Conservation (phyloP, 2,329 filamentous ascomycete genomes). For the Aspergillus oerlinghausenensis region DNA sequence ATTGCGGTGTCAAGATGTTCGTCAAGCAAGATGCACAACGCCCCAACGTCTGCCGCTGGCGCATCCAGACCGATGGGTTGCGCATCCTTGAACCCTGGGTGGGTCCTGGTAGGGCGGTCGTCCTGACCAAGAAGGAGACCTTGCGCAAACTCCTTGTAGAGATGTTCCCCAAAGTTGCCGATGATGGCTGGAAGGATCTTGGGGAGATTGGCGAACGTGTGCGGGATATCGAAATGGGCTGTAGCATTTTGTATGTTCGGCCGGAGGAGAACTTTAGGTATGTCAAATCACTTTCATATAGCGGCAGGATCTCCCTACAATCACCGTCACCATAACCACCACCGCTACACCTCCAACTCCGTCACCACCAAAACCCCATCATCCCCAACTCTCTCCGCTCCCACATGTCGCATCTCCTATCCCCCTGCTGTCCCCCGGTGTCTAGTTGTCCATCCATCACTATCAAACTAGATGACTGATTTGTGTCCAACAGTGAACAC, state of each 20-base stretch:
- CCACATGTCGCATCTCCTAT: slow-evolving; percentile 4
- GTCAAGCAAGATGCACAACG: slow-evolving; percentile 94
- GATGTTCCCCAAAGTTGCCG: slow-evolving; percentile 89
- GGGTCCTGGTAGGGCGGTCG: slow-evolving; percentile 69
- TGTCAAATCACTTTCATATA: slow-evolving; percentile 9
- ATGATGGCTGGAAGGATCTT: slow-evolving; percentile 68
- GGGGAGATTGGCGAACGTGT: slow-evolving; percentile 85
- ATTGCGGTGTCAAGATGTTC: slow-evolving; percentile 97
- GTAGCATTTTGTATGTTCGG: slow-evolving; percentile 82
- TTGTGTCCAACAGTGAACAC: slow-evolving; percentile 51
- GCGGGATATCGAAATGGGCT: slow-evolving; percentile 77
- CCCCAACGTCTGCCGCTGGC: slow-evolving; percentile 83
- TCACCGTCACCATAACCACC: background rate
- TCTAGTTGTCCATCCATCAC: too few relatives aligned
- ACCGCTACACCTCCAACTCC: background rate
- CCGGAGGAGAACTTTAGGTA: slow-evolving; percentile 59
- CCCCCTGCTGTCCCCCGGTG: slow-evolving; percentile 4
- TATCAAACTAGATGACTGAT: slow-evolving; percentile 15
- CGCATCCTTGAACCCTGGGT: slow-evolving; percentile 88
- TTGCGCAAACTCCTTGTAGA: slow-evolving; percentile 79
- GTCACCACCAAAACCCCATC: too few relatives aligned
- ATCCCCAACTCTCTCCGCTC: background rate
- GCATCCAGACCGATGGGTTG: slow-evolving; percentile 92
- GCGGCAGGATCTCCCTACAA: background rate
- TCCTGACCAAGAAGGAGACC: slow-evolving; percentile 71